These are phyloP conservation scores for Volvox africanus DNA, from an alignment of 139 green algal species.

Conservation along the genomic window DNA sequence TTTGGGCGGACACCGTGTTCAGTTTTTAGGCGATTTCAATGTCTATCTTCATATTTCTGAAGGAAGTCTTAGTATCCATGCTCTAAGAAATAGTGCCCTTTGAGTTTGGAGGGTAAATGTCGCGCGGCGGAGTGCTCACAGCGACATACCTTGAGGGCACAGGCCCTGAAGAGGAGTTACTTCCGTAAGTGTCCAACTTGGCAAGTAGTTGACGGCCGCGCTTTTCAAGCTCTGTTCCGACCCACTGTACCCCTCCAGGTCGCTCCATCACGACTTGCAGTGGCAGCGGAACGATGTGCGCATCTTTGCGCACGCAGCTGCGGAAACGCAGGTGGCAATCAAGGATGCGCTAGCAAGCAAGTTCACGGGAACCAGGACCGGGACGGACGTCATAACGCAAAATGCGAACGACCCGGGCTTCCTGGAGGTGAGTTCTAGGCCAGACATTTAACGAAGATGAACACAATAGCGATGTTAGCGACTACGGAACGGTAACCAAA, in stretches of 20 bases:
- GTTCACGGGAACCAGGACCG: background rate
- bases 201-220: no score
- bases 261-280: constrained; percentile 36
- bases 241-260: background rate
- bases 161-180: background rate
- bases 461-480: no score
- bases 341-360: constrained; percentile 35
- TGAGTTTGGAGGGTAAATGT: background rate
- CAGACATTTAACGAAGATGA: no score
- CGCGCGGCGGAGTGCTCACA: background rate
- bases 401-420: constrained; percentile 51
- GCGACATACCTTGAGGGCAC: constrained; percentile 1
- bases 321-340: constrained; percentile 53
- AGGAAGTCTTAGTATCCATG: no score
- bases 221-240: no score
- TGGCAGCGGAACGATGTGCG: constrained; percentile 51
- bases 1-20: no score
- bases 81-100: background rate
- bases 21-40: no score
- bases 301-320: constrained; percentile 59
- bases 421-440: constrained; percentile 40
- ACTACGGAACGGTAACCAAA: no score
- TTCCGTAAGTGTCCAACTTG: constrained; percentile 20
- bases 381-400: background rate
- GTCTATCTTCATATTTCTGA: no score